A percentile compares a stretch with the other conserved stretches of the same genome.
Evolutionary conservation across 2,329 filamentous ascomycete species (phyloP).

Genomic region (Penicillium sp.): DNA sequence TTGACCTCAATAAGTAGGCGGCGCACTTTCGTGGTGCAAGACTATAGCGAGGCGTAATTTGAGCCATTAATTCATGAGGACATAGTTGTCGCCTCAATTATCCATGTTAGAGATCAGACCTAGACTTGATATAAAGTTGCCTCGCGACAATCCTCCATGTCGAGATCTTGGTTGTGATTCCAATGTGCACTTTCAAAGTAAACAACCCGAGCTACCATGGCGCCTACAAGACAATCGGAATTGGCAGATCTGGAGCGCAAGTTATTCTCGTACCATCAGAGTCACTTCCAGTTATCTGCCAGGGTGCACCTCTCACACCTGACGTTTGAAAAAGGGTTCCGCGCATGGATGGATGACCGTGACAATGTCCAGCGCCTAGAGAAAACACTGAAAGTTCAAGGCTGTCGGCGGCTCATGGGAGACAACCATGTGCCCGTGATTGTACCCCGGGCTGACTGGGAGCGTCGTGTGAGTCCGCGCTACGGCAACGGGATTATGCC

Average conservation of each 20-base stretch:
- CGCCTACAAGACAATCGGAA: background rate
- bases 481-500: background rate
- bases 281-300: constrained; percentile 1
- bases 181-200: background rate
- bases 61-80: background rate
- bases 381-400: constrained; percentile 8
- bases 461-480: constrained; percentile 4
- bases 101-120: background rate
- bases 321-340: constrained; percentile 4
- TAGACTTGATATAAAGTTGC: background rate
- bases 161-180: background rate
- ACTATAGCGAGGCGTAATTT: background rate
- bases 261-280: constrained; percentile 3
- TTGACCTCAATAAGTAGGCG: background rate
- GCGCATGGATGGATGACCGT: constrained; percentile 7
- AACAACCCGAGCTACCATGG: background rate
- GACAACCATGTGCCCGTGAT: constrained; percentile 11
- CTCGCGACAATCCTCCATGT: background rate
- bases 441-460: constrained; percentile 6
- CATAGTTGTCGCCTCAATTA: background rate
- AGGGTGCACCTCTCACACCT: constrained; percentile 10
- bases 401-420: constrained; percentile 6
- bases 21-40: background rate
- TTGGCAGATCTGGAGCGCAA: background rate
- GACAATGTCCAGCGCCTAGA: constrained; percentile 6